phyloP scores from a whole-genome alignment of 164 flowering plant genomes.

The Chimonanthus salicifolius region DNA sequence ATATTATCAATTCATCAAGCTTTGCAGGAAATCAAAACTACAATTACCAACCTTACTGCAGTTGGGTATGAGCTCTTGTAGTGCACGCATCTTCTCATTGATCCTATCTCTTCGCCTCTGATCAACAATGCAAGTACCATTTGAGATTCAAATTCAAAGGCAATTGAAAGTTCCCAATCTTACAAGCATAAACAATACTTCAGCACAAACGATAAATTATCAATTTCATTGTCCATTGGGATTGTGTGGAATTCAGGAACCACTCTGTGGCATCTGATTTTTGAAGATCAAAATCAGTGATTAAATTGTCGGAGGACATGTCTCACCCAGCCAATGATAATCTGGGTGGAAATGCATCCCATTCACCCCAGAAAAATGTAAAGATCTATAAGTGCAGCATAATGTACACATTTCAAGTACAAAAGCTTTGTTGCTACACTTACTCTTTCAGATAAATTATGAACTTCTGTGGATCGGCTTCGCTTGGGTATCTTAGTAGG shows the following conservation, averaged over 20 bases:
- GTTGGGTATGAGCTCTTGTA: slow-evolving; percentile 96
- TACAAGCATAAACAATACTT: not conserved
- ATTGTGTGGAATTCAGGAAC: not conserved
- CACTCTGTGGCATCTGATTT: slow-evolving; percentile 1
- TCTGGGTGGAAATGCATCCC: not conserved
- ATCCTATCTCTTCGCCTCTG: slow-evolving; percentile 97
- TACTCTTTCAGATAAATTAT: slow-evolving; percentile 95
- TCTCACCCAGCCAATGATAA: not conserved
- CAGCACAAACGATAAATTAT: not conserved
- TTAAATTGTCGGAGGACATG: not conserved
- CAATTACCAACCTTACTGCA: slow-evolving; percentile 71
- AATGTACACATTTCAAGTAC: not conserved
- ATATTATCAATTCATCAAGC: not conserved
- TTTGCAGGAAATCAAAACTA: not conserved
- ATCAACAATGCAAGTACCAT: not conserved
- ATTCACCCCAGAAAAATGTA: not conserved
- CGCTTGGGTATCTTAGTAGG: slow-evolving; percentile 45
- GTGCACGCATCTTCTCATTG: slow-evolving; percentile 92
- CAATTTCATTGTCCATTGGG: not conserved
- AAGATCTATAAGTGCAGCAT: not conserved
- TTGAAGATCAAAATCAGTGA: not conserved
- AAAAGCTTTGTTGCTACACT: slow-evolving; percentile 13
- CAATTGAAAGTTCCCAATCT: not conserved
- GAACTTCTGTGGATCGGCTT: slow-evolving; percentile 97
- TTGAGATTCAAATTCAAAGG: not conserved